phyloP scores from a whole-genome alignment of 306 rosid genomes.

The Calophaca sinica region DNA sequence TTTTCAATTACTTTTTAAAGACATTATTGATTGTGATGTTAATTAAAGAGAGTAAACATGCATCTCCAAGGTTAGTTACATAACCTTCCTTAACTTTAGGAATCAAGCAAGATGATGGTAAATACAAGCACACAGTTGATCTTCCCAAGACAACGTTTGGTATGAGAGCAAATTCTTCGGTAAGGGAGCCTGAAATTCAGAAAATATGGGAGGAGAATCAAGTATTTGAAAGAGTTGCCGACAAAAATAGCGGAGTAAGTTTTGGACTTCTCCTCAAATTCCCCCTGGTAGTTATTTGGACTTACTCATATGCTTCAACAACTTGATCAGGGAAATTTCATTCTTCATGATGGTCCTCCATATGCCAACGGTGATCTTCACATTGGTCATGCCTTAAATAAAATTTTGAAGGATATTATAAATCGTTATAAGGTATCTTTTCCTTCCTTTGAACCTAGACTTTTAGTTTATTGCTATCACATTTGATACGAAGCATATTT shows the following conservation, averaged over 20 bases:
- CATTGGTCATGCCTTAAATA: conserved; percentile 95
- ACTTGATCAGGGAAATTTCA: conserved; percentile 70
- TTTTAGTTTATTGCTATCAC: conserved; percentile 28
- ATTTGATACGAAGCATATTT: conserved; percentile 5
- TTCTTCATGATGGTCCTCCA: conserved; percentile 98
- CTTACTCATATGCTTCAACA: conserved; percentile 46
- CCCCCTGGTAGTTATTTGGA: conserved; percentile 15
- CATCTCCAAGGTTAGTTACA: conserved; percentile 40
- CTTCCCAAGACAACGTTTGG: conserved; percentile 93
- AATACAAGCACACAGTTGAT: conserved; percentile 96
- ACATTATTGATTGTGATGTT: conserved; percentile 25
- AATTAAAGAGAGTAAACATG: conserved; percentile 29
- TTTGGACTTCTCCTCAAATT: conserved; percentile 33
- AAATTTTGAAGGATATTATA: conserved; percentile 94
- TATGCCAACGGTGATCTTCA: conserved; percentile 99
- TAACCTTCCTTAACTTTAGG: conserved; percentile 59
- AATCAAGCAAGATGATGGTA: conserved; percentile 81
- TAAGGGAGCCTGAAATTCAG: conserved; percentile 94
- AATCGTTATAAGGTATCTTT: conserved; percentile 88
- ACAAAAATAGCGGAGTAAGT: conserved; percentile 85
- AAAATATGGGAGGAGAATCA: conserved; percentile 91
- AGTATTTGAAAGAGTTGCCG: conserved; percentile 75
- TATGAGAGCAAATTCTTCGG: conserved; percentile 86
- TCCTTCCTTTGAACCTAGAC: conserved; percentile 26
- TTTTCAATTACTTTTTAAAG: conserved; percentile 2